Percentiles rank a stretch among this genome's conserved stretches.
Conservation (phyloP, 345 rosid genomes). For the Eucalyptus camaldulensis region DNA sequence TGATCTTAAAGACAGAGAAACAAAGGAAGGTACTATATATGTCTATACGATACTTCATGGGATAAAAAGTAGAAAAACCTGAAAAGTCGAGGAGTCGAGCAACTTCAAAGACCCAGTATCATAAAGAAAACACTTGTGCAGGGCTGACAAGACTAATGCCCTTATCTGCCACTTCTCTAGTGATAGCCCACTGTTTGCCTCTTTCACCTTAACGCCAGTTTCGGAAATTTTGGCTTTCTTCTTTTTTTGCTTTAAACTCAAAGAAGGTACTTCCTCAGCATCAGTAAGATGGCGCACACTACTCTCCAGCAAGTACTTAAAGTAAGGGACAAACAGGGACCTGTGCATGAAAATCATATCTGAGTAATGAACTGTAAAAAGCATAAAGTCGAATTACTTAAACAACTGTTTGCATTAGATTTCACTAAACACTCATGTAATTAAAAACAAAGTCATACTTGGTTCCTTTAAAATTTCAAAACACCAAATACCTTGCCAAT, state of each 20-base stretch:
- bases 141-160: slow-evolving; percentile 59
- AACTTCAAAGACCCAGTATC: slow-evolving; percentile 72
- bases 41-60: not conserved
- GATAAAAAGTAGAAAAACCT: slow-evolving; percentile 25
- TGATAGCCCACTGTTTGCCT: slow-evolving; percentile 1
- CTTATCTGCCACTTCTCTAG: slow-evolving; percentile 74
- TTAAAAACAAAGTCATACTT: not conserved
- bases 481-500: not conserved
- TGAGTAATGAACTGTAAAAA: not conserved
- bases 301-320: slow-evolving; percentile 64
- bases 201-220: slow-evolving; percentile 6
- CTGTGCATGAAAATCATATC: slow-evolving; percentile 15
- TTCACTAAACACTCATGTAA: not conserved
- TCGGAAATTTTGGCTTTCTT: slow-evolving; percentile 71
- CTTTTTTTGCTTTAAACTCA: slow-evolving; percentile 44
- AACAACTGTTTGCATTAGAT: not conserved
- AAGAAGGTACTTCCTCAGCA: slow-evolving; percentile 8
- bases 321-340: slow-evolving; percentile 86
- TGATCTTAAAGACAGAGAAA: not conserved
- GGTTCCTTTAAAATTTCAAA: not conserved
- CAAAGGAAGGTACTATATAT: not conserved
- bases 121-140: slow-evolving; percentile 71
- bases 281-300: slow-evolving; percentile 50
- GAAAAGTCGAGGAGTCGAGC: slow-evolving; percentile 74
- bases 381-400: not conserved